A percentile compares a stretch with the other conserved stretches of the same genome.
Evolutionary conservation across 495 filamentous ascomycete species (phyloP).

Genomic region (Terfezia boudieri): DNA sequence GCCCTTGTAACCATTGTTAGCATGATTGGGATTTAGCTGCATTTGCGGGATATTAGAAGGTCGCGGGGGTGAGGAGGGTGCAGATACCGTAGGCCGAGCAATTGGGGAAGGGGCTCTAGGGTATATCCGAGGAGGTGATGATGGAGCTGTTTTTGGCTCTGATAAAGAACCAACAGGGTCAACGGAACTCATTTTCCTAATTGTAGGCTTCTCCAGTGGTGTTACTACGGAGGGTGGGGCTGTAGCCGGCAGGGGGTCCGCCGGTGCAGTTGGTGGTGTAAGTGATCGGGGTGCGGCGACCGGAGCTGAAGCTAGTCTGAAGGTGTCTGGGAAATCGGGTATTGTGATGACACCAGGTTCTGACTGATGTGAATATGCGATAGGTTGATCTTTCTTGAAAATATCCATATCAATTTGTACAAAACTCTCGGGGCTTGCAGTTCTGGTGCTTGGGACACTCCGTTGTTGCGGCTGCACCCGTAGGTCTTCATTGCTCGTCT

Average conservation of each 20-base stretch:
- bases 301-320: background rate
- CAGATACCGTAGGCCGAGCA: constrained; percentile 10
- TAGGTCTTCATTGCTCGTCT: background rate
- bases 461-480: background rate
- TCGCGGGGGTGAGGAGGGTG: constrained; percentile 14
- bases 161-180: background rate
- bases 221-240: constrained; percentile 4
- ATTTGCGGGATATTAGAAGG: background rate
- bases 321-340: background rate
- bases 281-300: constrained; percentile 1
- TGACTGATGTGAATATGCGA: background rate
- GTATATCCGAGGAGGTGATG: background rate
- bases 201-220: background rate
- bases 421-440: background rate
- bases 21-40: constrained; percentile 1
- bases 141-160: background rate
- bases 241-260: constrained; percentile 2
- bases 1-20: constrained; percentile 9
- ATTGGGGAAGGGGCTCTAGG: constrained; percentile 5
- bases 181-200: too few species aligned
- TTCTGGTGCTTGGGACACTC: background rate
- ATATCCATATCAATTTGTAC: background rate
- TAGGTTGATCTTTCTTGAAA: background rate
- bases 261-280: constrained; percentile 9
- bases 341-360: background rate